phyloP scores from a whole-genome alignment of 2,329 filamentous ascomycete species.

The Apiospora kogelbergensis region DNA sequence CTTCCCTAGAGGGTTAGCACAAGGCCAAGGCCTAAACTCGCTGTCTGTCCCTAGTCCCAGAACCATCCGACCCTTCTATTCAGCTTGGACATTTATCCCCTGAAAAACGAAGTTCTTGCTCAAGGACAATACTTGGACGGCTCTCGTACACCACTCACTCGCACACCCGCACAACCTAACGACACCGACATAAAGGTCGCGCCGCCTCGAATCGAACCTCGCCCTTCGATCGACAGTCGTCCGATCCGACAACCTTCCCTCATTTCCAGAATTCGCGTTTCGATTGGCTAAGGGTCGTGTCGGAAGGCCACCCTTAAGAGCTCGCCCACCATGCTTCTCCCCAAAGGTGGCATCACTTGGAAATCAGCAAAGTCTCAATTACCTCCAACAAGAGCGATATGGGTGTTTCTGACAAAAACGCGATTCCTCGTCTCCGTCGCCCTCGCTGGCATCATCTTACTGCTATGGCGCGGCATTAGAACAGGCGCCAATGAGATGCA shows the following conservation, averaged over 20 bases:
- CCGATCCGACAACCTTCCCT: conserved; percentile 13
- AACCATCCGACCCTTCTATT: conserved; percentile 6
- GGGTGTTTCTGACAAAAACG: conserved; percentile 71
- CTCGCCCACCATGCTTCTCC: conserved; percentile 71
- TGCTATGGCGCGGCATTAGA: conserved; percentile 86
- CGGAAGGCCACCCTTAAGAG: conserved; percentile 37
- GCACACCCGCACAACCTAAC: background rate
- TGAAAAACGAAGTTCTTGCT: conserved; percentile 2
- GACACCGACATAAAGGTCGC: conserved; percentile 2
- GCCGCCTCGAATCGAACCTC: background rate
- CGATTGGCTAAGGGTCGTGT: conserved; percentile 36
- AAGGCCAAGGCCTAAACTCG: background rate
- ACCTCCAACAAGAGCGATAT: conserved; percentile 72
- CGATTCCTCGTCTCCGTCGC: conserved; percentile 75
- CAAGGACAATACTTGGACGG: background rate
- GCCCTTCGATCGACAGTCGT: conserved; percentile 9
- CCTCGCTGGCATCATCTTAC: conserved; percentile 67
- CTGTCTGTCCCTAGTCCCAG: conserved; percentile 4
- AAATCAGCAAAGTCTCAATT: conserved; percentile 81
- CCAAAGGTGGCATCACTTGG: conserved; percentile 89
- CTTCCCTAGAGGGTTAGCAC: conserved; percentile 1
- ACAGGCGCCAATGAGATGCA: conserved; percentile 84
- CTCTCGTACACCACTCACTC: background rate
- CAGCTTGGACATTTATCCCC: conserved; percentile 9
- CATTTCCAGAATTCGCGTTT: conserved; percentile 20